Evolutionary conservation across 176 grass and related monocot species (phyloP), one percentile per base, ranked within the genome.

Genomic region (Saccharum spontaneum): DNA sequence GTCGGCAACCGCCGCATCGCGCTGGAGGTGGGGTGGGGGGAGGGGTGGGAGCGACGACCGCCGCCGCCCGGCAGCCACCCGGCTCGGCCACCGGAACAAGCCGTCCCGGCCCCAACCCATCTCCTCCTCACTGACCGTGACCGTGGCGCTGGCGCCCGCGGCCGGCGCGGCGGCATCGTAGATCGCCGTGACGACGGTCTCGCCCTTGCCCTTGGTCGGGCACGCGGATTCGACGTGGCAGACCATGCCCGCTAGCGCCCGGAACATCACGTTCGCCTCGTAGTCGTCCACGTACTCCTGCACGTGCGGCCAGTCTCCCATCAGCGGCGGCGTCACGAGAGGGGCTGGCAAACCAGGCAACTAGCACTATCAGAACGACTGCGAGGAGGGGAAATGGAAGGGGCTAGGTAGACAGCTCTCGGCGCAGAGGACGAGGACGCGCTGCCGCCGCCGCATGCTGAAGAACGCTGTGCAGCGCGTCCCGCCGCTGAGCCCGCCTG

Each of bases 241-340:
- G 0, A 85, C 89, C 41, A 91, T n/a, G 63, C 60, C 80, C 39
- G 38, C 80, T 6, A 91, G 68, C 61, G 59, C 85, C 1, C 46
- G 68, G 67, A 87, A 91, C 11, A 68, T 75, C 75, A 88, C 77
- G 67, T 88, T 91, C 65, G 68, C 85, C 75, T 87, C 71, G 75
- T 84, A 91, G 80, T 91, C 85, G 34, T 88, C 80, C 2, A 91
- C 85, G 84, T 67, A 91, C 73, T 88, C 85, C 85, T 90, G 59
- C 46, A 8, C 24, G 9, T 38, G 5, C 45, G 12, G 13, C 45
- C 3, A 48, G 11, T 48, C 4, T 14, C 44, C 12, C 3, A 15
- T 48, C 45, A 48, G 45, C 13, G 45, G 45, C 45, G 45, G 45
- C 45, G 45, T 13, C 45, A 48, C 45, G 13, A 48, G 45, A 48